phyloP scores from a whole-genome alignment of 2,329 filamentous ascomycete genomes.

The Alternaria longipes region DNA sequence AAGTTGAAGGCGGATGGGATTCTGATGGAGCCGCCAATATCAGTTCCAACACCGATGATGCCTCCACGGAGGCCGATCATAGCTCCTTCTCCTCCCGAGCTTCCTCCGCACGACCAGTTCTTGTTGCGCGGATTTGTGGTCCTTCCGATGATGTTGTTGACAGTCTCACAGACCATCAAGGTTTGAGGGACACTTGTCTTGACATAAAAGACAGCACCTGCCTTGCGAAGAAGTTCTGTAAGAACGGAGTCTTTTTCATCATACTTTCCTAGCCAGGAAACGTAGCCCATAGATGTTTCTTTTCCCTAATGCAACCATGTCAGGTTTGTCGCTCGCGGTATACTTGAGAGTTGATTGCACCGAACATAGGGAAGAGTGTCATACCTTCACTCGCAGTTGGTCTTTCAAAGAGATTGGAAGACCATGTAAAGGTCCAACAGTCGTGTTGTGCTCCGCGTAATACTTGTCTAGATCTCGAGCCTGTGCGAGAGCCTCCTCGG shows the following conservation, averaged over 20 bases:
- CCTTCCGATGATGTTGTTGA: conserved; percentile 59
- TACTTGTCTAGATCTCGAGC: conserved; percentile 52
- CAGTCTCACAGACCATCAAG: conserved; percentile 63
- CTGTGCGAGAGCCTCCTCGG: conserved; percentile 49
- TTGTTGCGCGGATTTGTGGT: conserved; percentile 65
- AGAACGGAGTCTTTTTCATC: background rate
- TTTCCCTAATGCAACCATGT: conserved; percentile 33
- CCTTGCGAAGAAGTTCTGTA: background rate
- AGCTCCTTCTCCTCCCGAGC: conserved; percentile 66
- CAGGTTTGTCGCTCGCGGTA: background rate
- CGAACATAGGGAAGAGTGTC: too few species aligned
- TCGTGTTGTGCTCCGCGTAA: conserved; percentile 32
- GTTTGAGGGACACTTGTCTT: conserved; percentile 66
- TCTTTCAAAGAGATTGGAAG: conserved; percentile 56
- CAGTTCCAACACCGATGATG: conserved; percentile 65
- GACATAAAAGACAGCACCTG: conserved; percentile 58
- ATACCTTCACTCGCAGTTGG: conserved; percentile 51
- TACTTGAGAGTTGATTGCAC: background rate
- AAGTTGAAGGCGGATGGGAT: conserved; percentile 67
- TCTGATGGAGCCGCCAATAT: conserved; percentile 63
- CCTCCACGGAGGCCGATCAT: conserved; percentile 62
- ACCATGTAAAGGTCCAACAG: conserved; percentile 54
- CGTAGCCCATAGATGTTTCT: conserved; percentile 63
- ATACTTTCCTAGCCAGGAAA: conserved; percentile 53
- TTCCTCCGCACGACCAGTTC: conserved; percentile 61